phyloP scores from a whole-genome alignment of 2,329 filamentous ascomycete genomes.

The Aspergillus nomiae region DNA sequence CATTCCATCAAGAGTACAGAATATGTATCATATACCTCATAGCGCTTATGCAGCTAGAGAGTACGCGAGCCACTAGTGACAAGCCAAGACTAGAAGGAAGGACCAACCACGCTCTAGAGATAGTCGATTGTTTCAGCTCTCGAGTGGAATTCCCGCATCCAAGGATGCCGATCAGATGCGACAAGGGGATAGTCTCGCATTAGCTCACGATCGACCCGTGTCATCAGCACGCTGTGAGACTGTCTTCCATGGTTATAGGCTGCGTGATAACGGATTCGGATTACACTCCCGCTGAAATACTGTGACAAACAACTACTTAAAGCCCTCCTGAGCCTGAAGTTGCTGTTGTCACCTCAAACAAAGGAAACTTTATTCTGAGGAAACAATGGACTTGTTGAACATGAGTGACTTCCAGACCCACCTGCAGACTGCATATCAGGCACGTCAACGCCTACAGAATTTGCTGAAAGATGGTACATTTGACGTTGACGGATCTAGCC shows the following conservation, averaged over 20 bases:
- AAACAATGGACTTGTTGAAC: background rate
- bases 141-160: background rate
- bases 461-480: conserved; percentile 9
- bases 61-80: background rate
- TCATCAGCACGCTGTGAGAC: background rate
- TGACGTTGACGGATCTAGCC: conserved; percentile 12
- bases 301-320: background rate
- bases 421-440: conserved; percentile 8
- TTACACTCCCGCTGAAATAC: background rate
- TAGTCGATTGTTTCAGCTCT: background rate
- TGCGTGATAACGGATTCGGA: background rate
- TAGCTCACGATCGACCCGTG: background rate
- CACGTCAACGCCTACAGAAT: conserved; percentile 12
- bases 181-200: background rate
- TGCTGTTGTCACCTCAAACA: background rate
- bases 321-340: background rate
- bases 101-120: background rate
- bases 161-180: background rate
- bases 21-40: background rate
- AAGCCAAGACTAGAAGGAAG: background rate
- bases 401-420: conserved; percentile 12
- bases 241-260: background rate
- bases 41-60: background rate
- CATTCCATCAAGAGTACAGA: background rate
- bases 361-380: background rate